Percentiles rank a stretch among this genome's conserved stretches.
phyloP scores from a whole-genome alignment of 2,329 filamentous ascomycete genomes.

The Decorospora gaudefroyi region DNA sequence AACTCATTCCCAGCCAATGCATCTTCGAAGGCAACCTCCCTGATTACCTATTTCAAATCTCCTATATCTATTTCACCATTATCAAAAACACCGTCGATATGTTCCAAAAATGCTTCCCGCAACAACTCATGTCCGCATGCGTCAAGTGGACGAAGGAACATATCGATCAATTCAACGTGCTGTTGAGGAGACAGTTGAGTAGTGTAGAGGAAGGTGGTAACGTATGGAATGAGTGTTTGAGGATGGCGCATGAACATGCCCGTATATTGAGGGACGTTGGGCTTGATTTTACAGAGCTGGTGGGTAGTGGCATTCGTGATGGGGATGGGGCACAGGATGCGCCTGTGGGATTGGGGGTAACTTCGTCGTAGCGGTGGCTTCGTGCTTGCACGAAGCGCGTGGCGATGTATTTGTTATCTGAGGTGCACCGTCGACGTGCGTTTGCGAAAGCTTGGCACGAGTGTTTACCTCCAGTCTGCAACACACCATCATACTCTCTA shows the following conservation, averaged over 20 bases:
- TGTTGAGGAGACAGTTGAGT: conserved; percentile 82
- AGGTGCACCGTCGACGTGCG: too few relatives aligned
- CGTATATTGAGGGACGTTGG: conserved; percentile 81
- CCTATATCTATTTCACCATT: conserved; percentile 92
- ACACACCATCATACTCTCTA: too few relatives aligned
- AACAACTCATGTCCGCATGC: conserved; percentile 86
- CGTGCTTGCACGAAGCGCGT: not conserved
- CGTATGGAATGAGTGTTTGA: conserved; percentile 82
- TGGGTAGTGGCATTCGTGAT: conserved; percentile 56
- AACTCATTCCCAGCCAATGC: conserved; percentile 68
- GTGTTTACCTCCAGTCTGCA: too few relatives aligned
- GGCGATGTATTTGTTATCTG: too few relatives aligned
- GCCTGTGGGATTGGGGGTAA: conserved; percentile 39
- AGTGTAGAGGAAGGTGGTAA: conserved; percentile 76
- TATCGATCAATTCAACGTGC: conserved; percentile 85
- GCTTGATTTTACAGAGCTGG: conserved; percentile 82
- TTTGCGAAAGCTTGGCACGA: too few relatives aligned
- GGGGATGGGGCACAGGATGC: not conserved
- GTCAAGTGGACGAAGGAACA: conserved; percentile 99
- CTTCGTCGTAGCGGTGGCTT: not conserved
- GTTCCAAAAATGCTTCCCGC: conserved; percentile 78
- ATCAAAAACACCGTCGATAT: conserved; percentile 91
- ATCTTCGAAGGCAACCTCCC: conserved; percentile 93
- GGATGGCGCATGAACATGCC: conserved; percentile 78
- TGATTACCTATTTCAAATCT: conserved; percentile 91